These are phyloP conservation scores for Rhizopus sp. DNA, from an alignment of 371 early-diverging fungal genomes.

Conservation along the genomic window DNA sequence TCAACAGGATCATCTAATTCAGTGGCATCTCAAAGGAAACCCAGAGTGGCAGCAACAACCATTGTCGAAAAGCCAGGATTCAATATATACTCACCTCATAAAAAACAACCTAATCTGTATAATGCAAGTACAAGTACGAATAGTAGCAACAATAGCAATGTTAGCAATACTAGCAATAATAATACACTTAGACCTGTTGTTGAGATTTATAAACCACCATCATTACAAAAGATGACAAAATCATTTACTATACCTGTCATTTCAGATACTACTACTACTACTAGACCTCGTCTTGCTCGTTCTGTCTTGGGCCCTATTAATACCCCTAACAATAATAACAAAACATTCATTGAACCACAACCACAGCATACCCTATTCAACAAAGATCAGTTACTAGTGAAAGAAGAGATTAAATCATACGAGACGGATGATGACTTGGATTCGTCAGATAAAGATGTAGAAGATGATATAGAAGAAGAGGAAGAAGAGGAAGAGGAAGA, in stretches of 20 bases:
- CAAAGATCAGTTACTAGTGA: neutral
- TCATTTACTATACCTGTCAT: slow-evolving; percentile 1
- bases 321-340: slow-evolving; percentile 6
- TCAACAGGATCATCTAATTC: slow-evolving; percentile 13
- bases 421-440: neutral
- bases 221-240: slow-evolving; percentile 6
- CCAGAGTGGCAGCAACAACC: slow-evolving; percentile 11
- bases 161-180: neutral
- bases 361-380: neutral
- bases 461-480: slow-evolving; percentile 5
- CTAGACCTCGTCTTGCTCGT: slow-evolving; percentile 3
- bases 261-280: neutral
- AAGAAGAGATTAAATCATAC: neutral
- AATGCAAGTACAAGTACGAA: neutral
- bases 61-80: slow-evolving; percentile 7
- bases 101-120: slow-evolving; percentile 1
- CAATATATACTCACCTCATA: slow-evolving; percentile 1
- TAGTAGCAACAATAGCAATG: neutral
- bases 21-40: slow-evolving; percentile 15
- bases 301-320: slow-evolving; percentile 22
- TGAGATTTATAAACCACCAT: slow-evolving; percentile 20
- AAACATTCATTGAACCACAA: too few relatives aligned
- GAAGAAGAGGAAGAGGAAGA: slow-evolving; percentile 18
- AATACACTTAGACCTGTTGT: slow-evolving; percentile 8
- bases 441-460: slow-evolving; percentile 1